phyloP scores from a whole-genome alignment of 148 eudicot genomes.

The Euryodendron excelsum region DNA sequence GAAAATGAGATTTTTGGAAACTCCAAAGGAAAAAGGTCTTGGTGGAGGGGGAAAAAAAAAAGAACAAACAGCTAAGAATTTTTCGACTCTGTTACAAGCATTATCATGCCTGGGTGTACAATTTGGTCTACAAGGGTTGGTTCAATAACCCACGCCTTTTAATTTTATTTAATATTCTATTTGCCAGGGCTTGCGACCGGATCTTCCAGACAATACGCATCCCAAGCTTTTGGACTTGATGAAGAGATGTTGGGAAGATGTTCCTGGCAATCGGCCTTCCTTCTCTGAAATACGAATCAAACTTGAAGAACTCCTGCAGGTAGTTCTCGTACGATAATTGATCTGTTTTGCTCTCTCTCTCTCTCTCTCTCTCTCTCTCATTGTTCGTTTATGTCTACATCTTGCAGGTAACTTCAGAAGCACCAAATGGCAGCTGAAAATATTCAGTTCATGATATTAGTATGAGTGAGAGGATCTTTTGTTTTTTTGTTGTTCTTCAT shows the following conservation, averaged over 20 bases:
- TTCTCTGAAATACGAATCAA: constrained; percentile 60
- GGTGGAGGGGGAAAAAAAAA: too few species aligned
- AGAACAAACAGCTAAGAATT: too few species aligned
- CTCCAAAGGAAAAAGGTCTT: too few species aligned
- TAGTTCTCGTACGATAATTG: constrained; percentile 45
- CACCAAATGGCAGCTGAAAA: constrained; percentile 33
- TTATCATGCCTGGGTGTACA: not conserved
- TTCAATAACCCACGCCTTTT: not conserved
- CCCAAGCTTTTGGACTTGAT: constrained; percentile 68
- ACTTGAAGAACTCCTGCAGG: constrained; percentile 59
- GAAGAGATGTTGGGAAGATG: constrained; percentile 77
- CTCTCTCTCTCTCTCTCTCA: not conserved
- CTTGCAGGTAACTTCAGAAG: constrained; percentile 35
- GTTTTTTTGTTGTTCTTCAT: not conserved
- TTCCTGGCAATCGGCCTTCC: constrained; percentile 61
- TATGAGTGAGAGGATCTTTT: constrained; percentile 13
- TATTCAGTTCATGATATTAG: constrained; percentile 15
- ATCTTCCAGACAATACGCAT: constrained; percentile 60
- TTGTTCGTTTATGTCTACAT: not conserved
- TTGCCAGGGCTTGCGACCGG: constrained; percentile 76
- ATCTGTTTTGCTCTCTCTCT: not conserved
- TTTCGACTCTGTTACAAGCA: too few species aligned
- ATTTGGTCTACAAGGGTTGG: not conserved
- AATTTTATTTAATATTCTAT: not conserved
- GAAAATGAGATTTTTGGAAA: not conserved